Evolutionary conservation across 2,329 filamentous ascomycete species (phyloP).

Genomic region (Apiospora sp.): DNA sequence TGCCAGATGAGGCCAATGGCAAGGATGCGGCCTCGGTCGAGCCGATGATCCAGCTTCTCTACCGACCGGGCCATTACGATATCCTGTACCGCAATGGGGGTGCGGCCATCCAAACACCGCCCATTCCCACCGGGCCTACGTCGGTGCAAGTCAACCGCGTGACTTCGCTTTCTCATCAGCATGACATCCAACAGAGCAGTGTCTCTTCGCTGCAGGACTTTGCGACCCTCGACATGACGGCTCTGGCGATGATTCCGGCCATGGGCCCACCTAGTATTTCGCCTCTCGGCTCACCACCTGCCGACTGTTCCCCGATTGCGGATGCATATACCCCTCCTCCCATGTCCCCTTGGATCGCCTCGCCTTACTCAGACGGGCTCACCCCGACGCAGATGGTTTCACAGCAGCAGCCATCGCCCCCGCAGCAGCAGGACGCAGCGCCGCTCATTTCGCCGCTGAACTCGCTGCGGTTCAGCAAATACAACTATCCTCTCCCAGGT

Average conservation of each 20-base stretch:
- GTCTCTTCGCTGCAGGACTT: constrained; percentile 46
- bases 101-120: constrained; percentile 37
- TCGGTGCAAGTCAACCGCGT: constrained; percentile 63
- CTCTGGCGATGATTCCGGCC: constrained; percentile 56
- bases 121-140: constrained; percentile 39
- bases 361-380: constrained; percentile 43
- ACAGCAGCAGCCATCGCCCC: constrained; percentile 43
- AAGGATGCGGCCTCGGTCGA: constrained; percentile 53
- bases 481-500: constrained; percentile 52
- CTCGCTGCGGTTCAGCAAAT: constrained; percentile 61
- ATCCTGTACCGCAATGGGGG: constrained; percentile 73
- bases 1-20: constrained; percentile 62
- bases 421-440: constrained; percentile 31
- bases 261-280: constrained; percentile 38
- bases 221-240: constrained; percentile 50
- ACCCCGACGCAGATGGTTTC: constrained; percentile 30
- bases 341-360: constrained; percentile 48
- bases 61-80: constrained; percentile 88
- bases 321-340: constrained; percentile 45
- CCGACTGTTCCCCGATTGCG: constrained; percentile 45
- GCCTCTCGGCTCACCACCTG: constrained; percentile 43
- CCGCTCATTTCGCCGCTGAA: constrained; percentile 40
- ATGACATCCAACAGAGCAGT: constrained; percentile 34
- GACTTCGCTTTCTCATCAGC: constrained; percentile 54
- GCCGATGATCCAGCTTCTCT: constrained; percentile 66